phyloP scores from a whole-genome alignment of 2,329 filamentous ascomycete genomes.

The Fusarium fujikuroi region DNA sequence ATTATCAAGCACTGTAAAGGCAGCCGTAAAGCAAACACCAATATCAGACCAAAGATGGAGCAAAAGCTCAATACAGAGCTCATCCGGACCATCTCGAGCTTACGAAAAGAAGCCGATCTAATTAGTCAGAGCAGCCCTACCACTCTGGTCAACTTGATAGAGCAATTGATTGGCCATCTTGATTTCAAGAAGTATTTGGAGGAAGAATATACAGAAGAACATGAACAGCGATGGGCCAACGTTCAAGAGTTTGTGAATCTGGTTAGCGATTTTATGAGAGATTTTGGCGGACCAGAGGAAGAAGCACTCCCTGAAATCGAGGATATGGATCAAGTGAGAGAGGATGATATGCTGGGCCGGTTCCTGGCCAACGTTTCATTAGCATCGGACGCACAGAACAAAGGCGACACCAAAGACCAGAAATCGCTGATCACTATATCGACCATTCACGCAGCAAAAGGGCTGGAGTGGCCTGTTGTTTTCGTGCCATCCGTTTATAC shows the following conservation, averaged over 20 bases:
- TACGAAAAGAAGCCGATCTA: slow-evolving; percentile 46
- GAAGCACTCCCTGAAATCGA: slow-evolving; percentile 75
- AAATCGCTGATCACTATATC: slow-evolving; percentile 84
- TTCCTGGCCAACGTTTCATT: slow-evolving; percentile 93
- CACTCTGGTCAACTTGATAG: slow-evolving; percentile 60
- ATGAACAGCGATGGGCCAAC: slow-evolving; percentile 86
- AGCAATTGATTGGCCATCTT: slow-evolving; percentile 70
- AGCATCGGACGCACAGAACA: slow-evolving; percentile 79
- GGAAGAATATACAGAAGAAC: slow-evolving; percentile 76
- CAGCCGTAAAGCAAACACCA: slow-evolving; percentile 58
- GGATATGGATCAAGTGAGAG: slow-evolving; percentile 74
- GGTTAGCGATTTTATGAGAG: slow-evolving; percentile 74
- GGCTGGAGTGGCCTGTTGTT: slow-evolving; percentile 94
- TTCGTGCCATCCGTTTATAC: slow-evolving; percentile 92
- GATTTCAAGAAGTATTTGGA: slow-evolving; percentile 79
- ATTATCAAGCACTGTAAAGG: slow-evolving; percentile 67
- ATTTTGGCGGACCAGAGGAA: slow-evolving; percentile 57
- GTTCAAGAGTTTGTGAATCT: slow-evolving; percentile 88
- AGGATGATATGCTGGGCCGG: slow-evolving; percentile 71
- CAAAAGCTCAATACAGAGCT: slow-evolving; percentile 64
- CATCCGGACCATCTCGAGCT: slow-evolving; percentile 54
- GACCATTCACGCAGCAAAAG: slow-evolving; percentile 96
- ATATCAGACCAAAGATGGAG: slow-evolving; percentile 61
- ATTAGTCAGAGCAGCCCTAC: slow-evolving; percentile 44
- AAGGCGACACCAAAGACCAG: slow-evolving; percentile 65